Evolutionary conservation across 2,329 filamentous ascomycete species (phyloP).

Genomic region (Ophiosphaerella herpotricha): DNA sequence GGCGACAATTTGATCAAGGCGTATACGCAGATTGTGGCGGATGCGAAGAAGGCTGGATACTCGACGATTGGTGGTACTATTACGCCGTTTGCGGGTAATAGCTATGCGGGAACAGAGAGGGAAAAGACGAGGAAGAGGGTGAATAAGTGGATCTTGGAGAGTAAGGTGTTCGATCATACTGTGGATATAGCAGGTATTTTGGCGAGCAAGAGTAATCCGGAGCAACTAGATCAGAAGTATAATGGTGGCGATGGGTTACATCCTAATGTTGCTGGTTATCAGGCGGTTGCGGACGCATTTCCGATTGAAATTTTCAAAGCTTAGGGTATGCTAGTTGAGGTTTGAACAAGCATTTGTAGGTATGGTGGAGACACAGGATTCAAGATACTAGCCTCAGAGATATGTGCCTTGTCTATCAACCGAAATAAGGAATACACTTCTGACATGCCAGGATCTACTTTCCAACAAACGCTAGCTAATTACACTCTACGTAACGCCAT

Average conservation of each 20-base stretch:
- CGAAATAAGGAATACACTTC: too few species aligned
- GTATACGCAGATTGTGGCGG: constrained; percentile 60
- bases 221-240: constrained; percentile 54
- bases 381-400: background rate
- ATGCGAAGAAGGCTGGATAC: constrained; percentile 48
- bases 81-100: constrained; percentile 62
- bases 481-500: background rate
- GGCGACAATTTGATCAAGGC: constrained; percentile 60
- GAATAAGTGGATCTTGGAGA: constrained; percentile 65
- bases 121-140: constrained; percentile 62
- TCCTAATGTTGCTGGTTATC: constrained; percentile 64
- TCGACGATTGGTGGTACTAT: constrained; percentile 66
- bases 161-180: constrained; percentile 61
- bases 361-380: background rate
- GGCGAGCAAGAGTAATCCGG: constrained; percentile 55
- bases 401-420: background rate
- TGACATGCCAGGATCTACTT: background rate
- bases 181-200: constrained; percentile 66
- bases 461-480: background rate
- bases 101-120: constrained; percentile 50
- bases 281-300: constrained; percentile 63
- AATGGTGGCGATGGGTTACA: constrained; percentile 69
- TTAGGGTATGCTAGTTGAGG: background rate
- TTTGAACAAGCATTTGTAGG: too few species aligned
- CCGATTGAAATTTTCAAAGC: constrained; percentile 58